A percentile compares a stretch with the other conserved stretches of the same genome.
Conservation (phyloP, 2,329 filamentous ascomycete genomes). For the Fusarium camptoceras region DNA sequence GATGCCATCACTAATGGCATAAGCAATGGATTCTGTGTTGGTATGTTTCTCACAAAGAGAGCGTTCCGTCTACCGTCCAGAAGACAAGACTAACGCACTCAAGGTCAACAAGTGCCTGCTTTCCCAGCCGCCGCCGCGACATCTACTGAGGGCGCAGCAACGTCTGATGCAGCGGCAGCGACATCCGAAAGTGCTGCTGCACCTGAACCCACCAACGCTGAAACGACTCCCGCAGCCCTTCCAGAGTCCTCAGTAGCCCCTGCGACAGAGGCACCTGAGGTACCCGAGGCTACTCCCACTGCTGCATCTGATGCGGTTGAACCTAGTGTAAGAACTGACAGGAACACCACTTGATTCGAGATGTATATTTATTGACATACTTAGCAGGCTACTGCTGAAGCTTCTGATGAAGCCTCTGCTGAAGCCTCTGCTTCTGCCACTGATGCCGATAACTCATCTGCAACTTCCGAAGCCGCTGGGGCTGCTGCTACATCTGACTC, state of each 20-base stretch:
- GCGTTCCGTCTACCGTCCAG: background rate
- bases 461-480: conserved; percentile 24
- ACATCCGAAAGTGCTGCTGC: conserved; percentile 22
- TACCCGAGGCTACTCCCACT: conserved; percentile 9
- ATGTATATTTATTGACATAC: background rate
- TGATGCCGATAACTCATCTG: conserved; percentile 25
- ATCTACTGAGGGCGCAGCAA: conserved; percentile 12
- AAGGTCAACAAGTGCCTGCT: conserved; percentile 27
- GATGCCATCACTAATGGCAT: conserved; percentile 39
- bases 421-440: conserved; percentile 31
- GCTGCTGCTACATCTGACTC: conserved; percentile 32
- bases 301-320: conserved; percentile 1
- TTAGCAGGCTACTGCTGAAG: conserved; percentile 23
- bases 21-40: conserved; percentile 37
- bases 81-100: conserved; percentile 13
- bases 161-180: conserved; percentile 14
- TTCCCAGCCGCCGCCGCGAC: conserved; percentile 20
- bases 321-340: conserved; percentile 34
- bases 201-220: conserved; percentile 9
- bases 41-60: conserved; percentile 28
- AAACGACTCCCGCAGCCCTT: conserved; percentile 11
- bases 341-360: background rate
- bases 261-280: conserved; percentile 12
- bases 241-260: conserved; percentile 9
- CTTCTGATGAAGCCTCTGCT: conserved; percentile 24